Evolutionary conservation across 164 flowering plant genomes (phyloP), one percentile per base, ranked within the genome.

Genomic region (Liquidambar formosana): DNA sequence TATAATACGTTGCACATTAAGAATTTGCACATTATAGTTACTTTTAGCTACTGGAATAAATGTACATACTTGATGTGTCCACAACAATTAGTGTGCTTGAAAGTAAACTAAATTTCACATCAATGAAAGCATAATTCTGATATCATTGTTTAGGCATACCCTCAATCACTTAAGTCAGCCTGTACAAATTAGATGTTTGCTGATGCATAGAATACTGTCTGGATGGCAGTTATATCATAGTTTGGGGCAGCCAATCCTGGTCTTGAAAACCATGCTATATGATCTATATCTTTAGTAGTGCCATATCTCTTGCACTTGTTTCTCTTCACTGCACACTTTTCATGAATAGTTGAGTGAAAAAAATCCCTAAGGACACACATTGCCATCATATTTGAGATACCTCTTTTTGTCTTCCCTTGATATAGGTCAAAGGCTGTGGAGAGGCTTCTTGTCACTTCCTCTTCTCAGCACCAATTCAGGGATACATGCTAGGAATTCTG

Each of bases 381-480:
- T 60, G 8, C 23, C 11, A n/a, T 60, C 25, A 60, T 60, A 16
- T 8, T 41, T 33, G 16, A 22, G 16, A 60, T 60, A 33, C 18
- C 63, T 27, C 14, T 38, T 33, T 19, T 9, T 46, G 33, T 33
- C 49, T 49, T 19, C 91, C 57, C 63, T 57, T 27, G 9, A 47
- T 33, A 22, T 56, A 95, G 99, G 92, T 91, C 38, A 95, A 89
- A 82, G 96, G 97, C 59, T 95, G 99, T 81, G 97, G 97, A 69
- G 96, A 88, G 77, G 79, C 87, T 73, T 87, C 89, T 18, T 95
- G 99, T 77, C 91, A 90, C 52, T 88, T 97, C 8, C 77, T 91
- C 23, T 88, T 95, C 76, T 88, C 99, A 54, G 92, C 97, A 58
- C 99, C 99, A 57, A 85, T 93, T 38, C 94, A 89, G 67, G 99